Base-by-base conservation (phyloP, 1,284 basidiomycete species). In the Microbotryum violaceum region DNA sequence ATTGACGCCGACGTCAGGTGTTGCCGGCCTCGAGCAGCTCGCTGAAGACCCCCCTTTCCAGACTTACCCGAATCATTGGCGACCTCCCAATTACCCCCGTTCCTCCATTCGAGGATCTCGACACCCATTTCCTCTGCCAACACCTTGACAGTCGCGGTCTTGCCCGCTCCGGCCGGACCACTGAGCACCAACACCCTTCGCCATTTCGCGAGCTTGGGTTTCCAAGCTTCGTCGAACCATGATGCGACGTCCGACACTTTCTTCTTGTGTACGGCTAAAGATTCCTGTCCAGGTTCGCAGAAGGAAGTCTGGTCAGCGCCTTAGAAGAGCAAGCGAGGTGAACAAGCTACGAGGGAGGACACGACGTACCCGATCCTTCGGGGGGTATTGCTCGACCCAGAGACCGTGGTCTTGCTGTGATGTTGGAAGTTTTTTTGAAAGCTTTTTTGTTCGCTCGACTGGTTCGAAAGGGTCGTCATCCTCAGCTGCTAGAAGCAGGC, bases 121-220 rank as follows among this genome's bases (percentile, higher is more conserved):
- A 89, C 83, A 3, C 81, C 83, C 63, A 96, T 77, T 70, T 94
- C 87, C 25, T 78, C 75, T 0, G 89, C 81, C 8, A 98, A 77
- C 0, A 92, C 81, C 14, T 82, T 82, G 0, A 97, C 69, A 0
- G 90, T 90, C 0, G 91, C 82, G 0, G 93, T 94, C 78, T 98
- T 98, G 0, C 85, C 94, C 0, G 85, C 83, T 1, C 94, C 96
- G 9, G 92, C 86, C 0, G 91, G 90, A 2, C 96, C 94, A 2
- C 88, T 89, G 9, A 98, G 77, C 0, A 85, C 83, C 2, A 97
- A 81, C 25, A 98, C 83, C 46, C 63, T 64, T 82, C 84, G 0
- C 82, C 81, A 48, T 69, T 67, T 8, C 81, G 81, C 5, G 82
- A 83, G 1, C 84, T 52, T 56, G 16, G 61, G 63, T 44, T 63